Evolutionary conservation across 495 filamentous ascomycete species (phyloP).

Genomic region (Endocarpon pusillum): DNA sequence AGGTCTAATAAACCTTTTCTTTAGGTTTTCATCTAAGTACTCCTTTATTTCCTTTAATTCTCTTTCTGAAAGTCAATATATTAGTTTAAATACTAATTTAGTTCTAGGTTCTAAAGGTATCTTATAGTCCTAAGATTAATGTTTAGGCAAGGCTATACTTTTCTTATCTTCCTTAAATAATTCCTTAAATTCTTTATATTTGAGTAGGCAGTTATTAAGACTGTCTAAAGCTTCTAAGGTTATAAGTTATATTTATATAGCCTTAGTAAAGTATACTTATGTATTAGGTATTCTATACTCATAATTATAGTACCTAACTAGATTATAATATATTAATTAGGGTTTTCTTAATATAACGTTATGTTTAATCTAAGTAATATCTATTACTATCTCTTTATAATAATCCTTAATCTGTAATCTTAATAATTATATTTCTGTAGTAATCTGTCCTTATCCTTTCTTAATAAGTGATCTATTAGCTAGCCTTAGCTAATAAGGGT

Average conservation of each 20-base stretch:
- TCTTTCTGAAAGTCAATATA: slow-evolving; percentile 3
- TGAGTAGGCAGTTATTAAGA: too few species aligned
- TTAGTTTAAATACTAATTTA: slow-evolving; percentile 1
- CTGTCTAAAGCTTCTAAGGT: too few species aligned
- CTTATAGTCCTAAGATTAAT: neutral
- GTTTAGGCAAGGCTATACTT: neutral
- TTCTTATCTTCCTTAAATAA: too few species aligned
- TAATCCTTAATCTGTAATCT: too few species aligned
- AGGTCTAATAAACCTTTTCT: slow-evolving; percentile 1
- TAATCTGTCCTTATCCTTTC: too few species aligned
- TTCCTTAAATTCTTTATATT: neutral
- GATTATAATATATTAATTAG: slow-evolving; percentile 1
- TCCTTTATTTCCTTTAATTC: neutral
- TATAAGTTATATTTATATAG: too few species aligned
- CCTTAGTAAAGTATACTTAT: too few species aligned
- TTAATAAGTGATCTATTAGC: too few species aligned
- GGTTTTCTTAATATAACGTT: neutral
- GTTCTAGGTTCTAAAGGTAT: neutral
- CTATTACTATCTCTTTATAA: too few species aligned
- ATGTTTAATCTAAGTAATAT: too few species aligned
- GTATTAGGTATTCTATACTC: slow-evolving; percentile 2
- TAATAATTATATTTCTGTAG: too few species aligned
- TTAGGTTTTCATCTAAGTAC: slow-evolving; percentile 3
- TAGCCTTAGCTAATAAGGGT: too few species aligned
- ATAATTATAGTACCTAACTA: slow-evolving; percentile 1